A percentile compares a stretch with the other conserved stretches of the same genome.
Evolutionary conservation across 176 grass and related monocot genomes (phyloP).

Genomic region (Juncus inflexus): DNA sequence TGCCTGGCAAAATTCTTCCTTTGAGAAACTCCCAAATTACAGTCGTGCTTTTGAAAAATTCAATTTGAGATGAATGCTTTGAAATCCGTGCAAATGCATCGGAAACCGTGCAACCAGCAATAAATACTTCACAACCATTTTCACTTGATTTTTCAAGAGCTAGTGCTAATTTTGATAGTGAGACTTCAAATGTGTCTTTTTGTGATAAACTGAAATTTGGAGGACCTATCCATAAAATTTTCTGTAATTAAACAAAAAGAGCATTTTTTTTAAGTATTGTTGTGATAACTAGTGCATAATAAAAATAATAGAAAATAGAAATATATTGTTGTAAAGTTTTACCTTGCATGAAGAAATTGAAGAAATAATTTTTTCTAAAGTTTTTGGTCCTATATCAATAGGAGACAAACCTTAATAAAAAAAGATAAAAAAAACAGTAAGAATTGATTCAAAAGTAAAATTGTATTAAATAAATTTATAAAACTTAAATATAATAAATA

Average conservation of each 20-base stretch:
- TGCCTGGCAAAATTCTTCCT: slow-evolving; percentile 72
- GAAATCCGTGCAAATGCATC: slow-evolving; percentile 42
- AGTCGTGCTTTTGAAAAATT: slow-evolving; percentile 48
- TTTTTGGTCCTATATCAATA: slow-evolving; percentile 74
- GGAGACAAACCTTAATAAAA: slow-evolving; percentile 62
- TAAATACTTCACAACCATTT: slow-evolving; percentile 49
- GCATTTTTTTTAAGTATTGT: slow-evolving; percentile 27
- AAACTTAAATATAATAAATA: slow-evolving; percentile 16
- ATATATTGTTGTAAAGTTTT: slow-evolving; percentile 19
- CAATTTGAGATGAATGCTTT: slow-evolving; percentile 34
- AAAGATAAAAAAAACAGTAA: slow-evolving; percentile 1
- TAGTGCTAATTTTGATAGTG: slow-evolving; percentile 36
- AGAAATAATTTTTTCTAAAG: slow-evolving; percentile 61
- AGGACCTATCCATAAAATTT: slow-evolving; percentile 76
- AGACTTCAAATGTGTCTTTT: slow-evolving; percentile 33
- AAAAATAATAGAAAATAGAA: slow-evolving; percentile 20
- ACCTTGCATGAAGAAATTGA: slow-evolving; percentile 65
- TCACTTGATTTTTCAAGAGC: slow-evolving; percentile 51
- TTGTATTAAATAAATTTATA: neutral
- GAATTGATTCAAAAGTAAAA: slow-evolving; percentile 1
- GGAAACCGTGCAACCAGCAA: slow-evolving; percentile 63
- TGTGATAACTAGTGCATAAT: neutral
- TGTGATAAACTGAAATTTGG: slow-evolving; percentile 38
- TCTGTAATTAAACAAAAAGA: slow-evolving; percentile 47
- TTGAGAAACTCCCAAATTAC: slow-evolving; percentile 90